Evolutionary conservation across 2,329 filamentous ascomycete genomes (phyloP).

Genomic region (Cercospora janseana): DNA sequence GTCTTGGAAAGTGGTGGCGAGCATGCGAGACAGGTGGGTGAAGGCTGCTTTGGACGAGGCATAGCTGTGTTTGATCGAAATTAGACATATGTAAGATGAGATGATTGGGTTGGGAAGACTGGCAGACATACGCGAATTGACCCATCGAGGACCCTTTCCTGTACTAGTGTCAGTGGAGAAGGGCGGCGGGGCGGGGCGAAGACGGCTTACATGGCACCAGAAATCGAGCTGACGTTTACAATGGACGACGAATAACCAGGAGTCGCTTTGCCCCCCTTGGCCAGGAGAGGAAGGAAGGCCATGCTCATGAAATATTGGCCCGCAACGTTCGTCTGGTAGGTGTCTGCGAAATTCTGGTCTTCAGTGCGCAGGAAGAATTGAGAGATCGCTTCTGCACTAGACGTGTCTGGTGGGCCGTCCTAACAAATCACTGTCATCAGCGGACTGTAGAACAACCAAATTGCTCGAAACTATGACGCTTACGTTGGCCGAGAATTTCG

Average conservation of each 20-base stretch:
- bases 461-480: neutral
- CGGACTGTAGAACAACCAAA: constrained; percentile 12
- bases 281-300: constrained; percentile 55
- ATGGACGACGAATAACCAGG: constrained; percentile 52
- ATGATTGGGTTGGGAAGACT: neutral
- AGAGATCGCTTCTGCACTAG: constrained; percentile 48
- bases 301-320: constrained; percentile 55
- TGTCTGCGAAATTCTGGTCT: constrained; percentile 50
- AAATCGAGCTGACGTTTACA: constrained; percentile 55
- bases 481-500: constrained; percentile 42
- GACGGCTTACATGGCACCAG: constrained; percentile 43
- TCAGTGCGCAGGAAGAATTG: constrained; percentile 52
- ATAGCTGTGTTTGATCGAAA: no score
- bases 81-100: neutral
- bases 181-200: neutral
- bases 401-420: constrained; percentile 50
- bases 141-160: constrained; percentile 50
- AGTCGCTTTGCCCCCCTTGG: constrained; percentile 47
- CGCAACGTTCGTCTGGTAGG: constrained; percentile 53
- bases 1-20: constrained; percentile 46
- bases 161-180: neutral
- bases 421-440: constrained; percentile 22
- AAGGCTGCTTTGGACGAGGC: constrained; percentile 51
- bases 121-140: constrained; percentile 44
- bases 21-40: constrained; percentile 48